Evolutionary conservation across 164 flowering plant genomes (phyloP).

Genomic region (Aristolochia californica): DNA sequence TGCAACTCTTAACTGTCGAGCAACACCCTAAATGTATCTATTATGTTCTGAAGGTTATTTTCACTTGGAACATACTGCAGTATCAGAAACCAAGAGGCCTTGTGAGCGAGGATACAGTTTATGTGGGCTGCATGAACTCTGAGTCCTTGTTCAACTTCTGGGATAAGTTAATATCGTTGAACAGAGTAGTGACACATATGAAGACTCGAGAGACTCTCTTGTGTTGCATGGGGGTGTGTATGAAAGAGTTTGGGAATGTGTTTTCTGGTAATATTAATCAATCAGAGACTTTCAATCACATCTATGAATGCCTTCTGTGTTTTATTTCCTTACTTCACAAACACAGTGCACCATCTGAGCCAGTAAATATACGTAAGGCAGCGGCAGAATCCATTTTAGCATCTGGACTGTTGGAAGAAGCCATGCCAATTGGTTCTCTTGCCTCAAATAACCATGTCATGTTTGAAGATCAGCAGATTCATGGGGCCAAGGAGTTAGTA

Average conservation of each 20-base stretch:
- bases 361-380: conserved; percentile 72
- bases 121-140: conserved; percentile 47
- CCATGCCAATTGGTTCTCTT: conserved; percentile 32
- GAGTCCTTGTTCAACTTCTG: conserved; percentile 49
- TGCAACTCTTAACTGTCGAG: conserved; percentile 45
- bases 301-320: conserved; percentile 30
- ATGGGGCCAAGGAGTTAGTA: not conserved
- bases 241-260: conserved; percentile 36
- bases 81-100: conserved; percentile 21
- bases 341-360: conserved; percentile 60
- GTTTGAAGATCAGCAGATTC: conserved; percentile 11
- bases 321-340: conserved; percentile 41
- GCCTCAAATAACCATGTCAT: conserved; percentile 23
- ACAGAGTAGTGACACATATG: conserved; percentile 40
- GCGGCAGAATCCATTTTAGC: conserved; percentile 77
- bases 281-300: conserved; percentile 17
- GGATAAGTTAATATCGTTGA: conserved; percentile 51
- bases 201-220: conserved; percentile 60
- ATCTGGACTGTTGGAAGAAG: conserved; percentile 77
- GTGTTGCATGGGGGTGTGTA: conserved; percentile 77
- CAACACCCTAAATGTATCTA: conserved; percentile 59
- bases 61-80: conserved; percentile 56
- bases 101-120: conserved; percentile 13
- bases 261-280: conserved; percentile 16
- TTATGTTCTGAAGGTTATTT: conserved; percentile 67